These are phyloP conservation scores for Euphorbia celastroides DNA, from an alignment of 441 rosid genomes.

Conservation along the genomic window DNA sequence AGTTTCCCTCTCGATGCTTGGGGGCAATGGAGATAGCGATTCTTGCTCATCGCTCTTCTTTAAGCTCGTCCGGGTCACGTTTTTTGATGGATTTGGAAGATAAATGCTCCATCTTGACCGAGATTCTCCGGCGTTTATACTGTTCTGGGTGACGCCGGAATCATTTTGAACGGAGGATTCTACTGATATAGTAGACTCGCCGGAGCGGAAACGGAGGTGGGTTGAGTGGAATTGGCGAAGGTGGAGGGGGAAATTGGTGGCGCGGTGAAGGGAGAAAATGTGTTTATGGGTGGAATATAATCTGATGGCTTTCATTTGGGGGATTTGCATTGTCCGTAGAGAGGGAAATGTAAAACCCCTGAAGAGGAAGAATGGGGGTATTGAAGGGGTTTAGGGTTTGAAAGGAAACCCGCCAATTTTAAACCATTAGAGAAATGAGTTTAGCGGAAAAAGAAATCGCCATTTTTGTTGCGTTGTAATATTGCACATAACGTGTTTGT, in stretches of 20 bases:
- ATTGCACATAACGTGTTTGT: no score
- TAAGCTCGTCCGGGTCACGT: not conserved
- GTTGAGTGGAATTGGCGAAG: conserved; percentile 24
- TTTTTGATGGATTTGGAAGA: conserved; percentile 23
- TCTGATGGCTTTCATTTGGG: conserved; percentile 42
- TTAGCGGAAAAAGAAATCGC: no score
- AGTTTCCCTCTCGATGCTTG: conserved; percentile 6
- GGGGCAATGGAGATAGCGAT: not conserved
- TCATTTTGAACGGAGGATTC: conserved; percentile 1
- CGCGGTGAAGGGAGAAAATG: conserved; percentile 16
- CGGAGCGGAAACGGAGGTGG: conserved; percentile 9
- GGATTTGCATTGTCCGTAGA: conserved; percentile 23
- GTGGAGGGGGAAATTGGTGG: not conserved
- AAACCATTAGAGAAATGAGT: no score
- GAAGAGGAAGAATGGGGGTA: not conserved
- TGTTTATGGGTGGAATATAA: conserved; percentile 23
- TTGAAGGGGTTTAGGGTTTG: conserved; percentile 2
- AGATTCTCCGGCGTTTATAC: not conserved
- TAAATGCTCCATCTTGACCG: conserved; percentile 25
- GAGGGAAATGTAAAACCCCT: not conserved
- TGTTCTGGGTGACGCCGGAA: not conserved
- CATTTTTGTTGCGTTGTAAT: no score
- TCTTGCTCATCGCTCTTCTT: conserved; percentile 5
- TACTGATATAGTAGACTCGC: conserved; percentile 11
- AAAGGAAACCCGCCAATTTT: conserved; percentile 13